Conservation (phyloP, 768 basidiomycete genomes). For the Termitomyces sp. region DNA sequence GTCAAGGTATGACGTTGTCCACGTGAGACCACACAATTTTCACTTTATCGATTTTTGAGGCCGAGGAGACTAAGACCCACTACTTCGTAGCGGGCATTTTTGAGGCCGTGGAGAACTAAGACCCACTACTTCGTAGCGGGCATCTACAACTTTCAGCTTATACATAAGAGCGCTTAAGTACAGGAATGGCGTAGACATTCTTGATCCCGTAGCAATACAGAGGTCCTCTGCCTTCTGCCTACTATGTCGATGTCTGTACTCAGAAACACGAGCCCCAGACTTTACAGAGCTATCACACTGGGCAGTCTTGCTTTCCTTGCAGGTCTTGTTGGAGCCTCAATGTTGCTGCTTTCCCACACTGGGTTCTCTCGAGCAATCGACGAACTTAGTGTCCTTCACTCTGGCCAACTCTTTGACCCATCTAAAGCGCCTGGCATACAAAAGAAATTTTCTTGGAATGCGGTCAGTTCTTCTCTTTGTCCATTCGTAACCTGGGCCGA, state of each 20-base stretch:
- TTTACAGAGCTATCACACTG: background rate
- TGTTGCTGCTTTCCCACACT: background rate
- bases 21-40: no score
- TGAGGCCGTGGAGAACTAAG: no score
- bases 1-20: no score
- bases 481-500: background rate
- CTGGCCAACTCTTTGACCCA: background rate
- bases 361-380: background rate
- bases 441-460: slow-evolving; percentile 2
- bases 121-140: no score
- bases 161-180: no score
- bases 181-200: background rate
- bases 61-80: no score
- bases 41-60: no score
- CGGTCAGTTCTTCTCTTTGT: background rate
- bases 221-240: background rate
- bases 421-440: background rate
- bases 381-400: background rate
- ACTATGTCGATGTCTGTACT: background rate
- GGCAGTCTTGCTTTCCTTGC: background rate
- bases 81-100: no score
- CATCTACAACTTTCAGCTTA: no score
- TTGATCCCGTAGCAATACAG: background rate
- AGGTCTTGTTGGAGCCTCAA: background rate
- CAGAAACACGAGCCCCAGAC: background rate